Evolutionary conservation across 495 filamentous ascomycete species (phyloP).

Genomic region (Aspergillus leporis): DNA sequence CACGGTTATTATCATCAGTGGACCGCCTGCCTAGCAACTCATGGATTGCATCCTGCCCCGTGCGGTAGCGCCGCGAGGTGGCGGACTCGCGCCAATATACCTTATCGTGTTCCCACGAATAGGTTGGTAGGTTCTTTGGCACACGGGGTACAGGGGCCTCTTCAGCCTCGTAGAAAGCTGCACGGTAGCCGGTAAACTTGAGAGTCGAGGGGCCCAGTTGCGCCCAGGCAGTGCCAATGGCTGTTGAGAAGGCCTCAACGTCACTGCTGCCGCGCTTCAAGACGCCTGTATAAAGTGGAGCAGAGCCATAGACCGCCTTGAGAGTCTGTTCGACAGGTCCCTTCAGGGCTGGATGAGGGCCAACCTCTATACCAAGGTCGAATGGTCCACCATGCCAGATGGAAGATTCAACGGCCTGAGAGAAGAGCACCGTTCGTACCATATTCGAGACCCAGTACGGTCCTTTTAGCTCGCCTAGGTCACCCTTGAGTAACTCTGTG

Average conservation of each 20-base stretch:
- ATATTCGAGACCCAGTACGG: slow-evolving; percentile 12
- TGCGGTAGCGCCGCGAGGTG: neutral
- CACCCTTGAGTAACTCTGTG: neutral
- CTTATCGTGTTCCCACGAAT: too few species aligned
- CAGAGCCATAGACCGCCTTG: neutral
- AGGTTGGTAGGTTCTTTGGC: too few species aligned
- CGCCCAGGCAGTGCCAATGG: neutral
- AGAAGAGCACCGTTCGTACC: slow-evolving; percentile 36
- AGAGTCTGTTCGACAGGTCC: slow-evolving; percentile 14
- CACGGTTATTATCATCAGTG: slow-evolving; percentile 31
- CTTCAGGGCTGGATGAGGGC: slow-evolving; percentile 16
- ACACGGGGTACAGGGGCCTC: too few species aligned
- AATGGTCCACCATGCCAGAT: slow-evolving; percentile 10
- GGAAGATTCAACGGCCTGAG: slow-evolving; percentile 25
- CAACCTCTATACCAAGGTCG: slow-evolving; percentile 18
- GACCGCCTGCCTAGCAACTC: neutral
- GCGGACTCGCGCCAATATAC: too few species aligned
- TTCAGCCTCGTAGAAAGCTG: too few species aligned
- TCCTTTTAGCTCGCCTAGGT: neutral
- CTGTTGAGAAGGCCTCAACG: neutral
- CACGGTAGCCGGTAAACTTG: too few species aligned
- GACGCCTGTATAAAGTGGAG: neutral
- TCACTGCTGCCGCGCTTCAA: neutral
- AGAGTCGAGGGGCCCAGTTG: too few species aligned
- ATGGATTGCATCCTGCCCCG: slow-evolving; percentile 29